A percentile compares a stretch with the other conserved stretches of the same genome.
phyloP scores from a whole-genome alignment of 257 asterid genomes.

The Solanum pennellii region DNA sequence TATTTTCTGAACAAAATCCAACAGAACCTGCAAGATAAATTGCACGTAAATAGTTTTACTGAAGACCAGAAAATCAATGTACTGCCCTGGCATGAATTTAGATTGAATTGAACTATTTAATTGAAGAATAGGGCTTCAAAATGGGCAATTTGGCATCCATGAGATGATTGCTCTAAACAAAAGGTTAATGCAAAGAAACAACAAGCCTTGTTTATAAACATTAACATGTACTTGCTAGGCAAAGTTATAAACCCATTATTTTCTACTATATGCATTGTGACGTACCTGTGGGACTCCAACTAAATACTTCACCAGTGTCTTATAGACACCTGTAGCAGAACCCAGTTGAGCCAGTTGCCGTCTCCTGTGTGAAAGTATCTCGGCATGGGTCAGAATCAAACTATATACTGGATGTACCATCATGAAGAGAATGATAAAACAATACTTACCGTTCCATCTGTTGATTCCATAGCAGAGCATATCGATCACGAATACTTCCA shows the following conservation, averaged over 20 bases:
- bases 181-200: neutral
- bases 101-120: neutral
- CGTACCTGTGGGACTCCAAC: constrained; percentile 97
- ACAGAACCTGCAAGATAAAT: constrained; percentile 59
- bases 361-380: constrained; percentile 49
- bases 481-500: constrained; percentile 75
- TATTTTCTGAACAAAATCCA: constrained; percentile 87
- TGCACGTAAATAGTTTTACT: neutral
- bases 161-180: neutral
- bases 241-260: neutral
- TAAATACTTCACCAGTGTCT: constrained; percentile 88
- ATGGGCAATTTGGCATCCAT: neutral
- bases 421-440: neutral
- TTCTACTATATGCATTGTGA: constrained; percentile 1
- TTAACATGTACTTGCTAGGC: neutral
- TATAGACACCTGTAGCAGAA: constrained; percentile 95
- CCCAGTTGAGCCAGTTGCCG: constrained; percentile 91
- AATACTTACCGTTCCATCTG: constrained; percentile 80
- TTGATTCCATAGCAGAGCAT: constrained; percentile 81
- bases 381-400: neutral
- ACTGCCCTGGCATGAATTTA: neutral
- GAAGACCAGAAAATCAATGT: neutral
- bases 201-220: neutral
- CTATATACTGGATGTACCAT: neutral
- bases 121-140: neutral